Evolutionary conservation across 2,329 filamentous ascomycete species (phyloP).

Genomic region (Ustilaginoidea virens): DNA sequence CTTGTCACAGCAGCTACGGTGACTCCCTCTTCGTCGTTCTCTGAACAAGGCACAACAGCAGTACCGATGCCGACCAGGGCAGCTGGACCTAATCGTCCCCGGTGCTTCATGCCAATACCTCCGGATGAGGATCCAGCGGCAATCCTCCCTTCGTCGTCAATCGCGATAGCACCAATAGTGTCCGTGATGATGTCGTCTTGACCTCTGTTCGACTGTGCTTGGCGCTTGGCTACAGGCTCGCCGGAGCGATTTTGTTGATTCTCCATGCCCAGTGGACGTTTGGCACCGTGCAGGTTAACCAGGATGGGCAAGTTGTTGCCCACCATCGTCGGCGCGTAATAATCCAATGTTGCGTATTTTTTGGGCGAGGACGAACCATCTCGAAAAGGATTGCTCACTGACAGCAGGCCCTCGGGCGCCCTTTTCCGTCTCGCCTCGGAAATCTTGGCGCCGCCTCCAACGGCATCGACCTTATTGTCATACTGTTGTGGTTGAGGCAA

Average conservation of each 20-base stretch:
- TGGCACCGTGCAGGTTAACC: slow-evolving; percentile 13
- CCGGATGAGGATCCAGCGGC: slow-evolving; percentile 93
- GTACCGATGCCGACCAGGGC: slow-evolving; percentile 86
- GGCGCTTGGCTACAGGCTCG: slow-evolving; percentile 2
- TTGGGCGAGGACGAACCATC: slow-evolving; percentile 9
- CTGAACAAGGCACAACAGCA: slow-evolving; percentile 65
- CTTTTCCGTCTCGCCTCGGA: not conserved
- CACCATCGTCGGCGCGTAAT: not conserved
- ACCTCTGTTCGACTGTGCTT: slow-evolving; percentile 11
- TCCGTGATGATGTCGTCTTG: slow-evolving; percentile 60
- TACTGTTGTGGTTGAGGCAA: not conserved
- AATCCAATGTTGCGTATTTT: slow-evolving; percentile 1
- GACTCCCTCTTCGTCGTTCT: slow-evolving; percentile 50
- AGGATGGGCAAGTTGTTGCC: not conserved
- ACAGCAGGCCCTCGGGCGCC: not conserved
- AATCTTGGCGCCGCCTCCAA: not conserved
- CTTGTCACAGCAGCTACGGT: slow-evolving; percentile 77
- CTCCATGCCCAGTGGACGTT: slow-evolving; percentile 14
- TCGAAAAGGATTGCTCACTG: slow-evolving; percentile 2
- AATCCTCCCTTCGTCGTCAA: slow-evolving; percentile 74
- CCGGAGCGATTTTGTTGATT: slow-evolving; percentile 3
- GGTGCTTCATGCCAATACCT: slow-evolving; percentile 96
- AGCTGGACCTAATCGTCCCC: slow-evolving; percentile 79
- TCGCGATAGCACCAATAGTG: slow-evolving; percentile 89
- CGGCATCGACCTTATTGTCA: slow-evolving; percentile 1